Base-by-base conservation (phyloP, 768 basidiomycete species). In the Gelatoporia subvermispora region DNA sequence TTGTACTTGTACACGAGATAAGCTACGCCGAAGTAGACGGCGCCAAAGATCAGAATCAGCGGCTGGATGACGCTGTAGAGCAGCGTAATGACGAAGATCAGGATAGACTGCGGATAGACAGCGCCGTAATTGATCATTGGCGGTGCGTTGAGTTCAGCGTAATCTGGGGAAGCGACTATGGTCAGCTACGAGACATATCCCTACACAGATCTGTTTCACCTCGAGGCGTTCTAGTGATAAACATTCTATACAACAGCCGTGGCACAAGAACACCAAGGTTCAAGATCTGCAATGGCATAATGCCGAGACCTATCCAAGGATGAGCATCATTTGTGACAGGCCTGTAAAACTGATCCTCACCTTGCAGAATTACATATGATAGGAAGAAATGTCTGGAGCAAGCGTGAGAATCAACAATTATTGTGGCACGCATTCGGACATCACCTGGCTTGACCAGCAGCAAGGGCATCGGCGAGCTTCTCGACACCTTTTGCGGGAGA, bases 1-100 rank as follows among this genome's bases (percentile, higher is more conserved):
- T 96, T 95, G 72, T 98, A 96, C 73, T 99, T 99, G 79, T 97
- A 98, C 2, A 96, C 94, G 4, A 98, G 76, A 63, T 99, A 99
- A 7, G 80, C 91, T 35, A 88, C 72, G n/a, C 93, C 95, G 58
- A 99, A 99, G 69, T 99, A 99, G 44, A 95, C 71, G 1, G 95
- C 91, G 11, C 95, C 92, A 61, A 98, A 98, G 23, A 96, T 78
- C 47, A 98, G 77, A 64, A 98, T 96, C 54, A 96, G 76, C 0
- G 96, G 96, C 52, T 96, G 91, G 11, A 95, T 88, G 55, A 99
- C 88, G 65, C 93, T 94, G 73, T 98, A 98, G 31, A 94, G 75
- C 59, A 99, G 72, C 34, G 90, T 94, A 67, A 99, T 88, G 53
- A 93, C 88, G 67, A 97, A 98, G 65, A 98, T 85, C 38, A 99